These are phyloP conservation scores for Silene noctiflora DNA, from an alignment of 179 eudicot species.

Conservation along the genomic window DNA sequence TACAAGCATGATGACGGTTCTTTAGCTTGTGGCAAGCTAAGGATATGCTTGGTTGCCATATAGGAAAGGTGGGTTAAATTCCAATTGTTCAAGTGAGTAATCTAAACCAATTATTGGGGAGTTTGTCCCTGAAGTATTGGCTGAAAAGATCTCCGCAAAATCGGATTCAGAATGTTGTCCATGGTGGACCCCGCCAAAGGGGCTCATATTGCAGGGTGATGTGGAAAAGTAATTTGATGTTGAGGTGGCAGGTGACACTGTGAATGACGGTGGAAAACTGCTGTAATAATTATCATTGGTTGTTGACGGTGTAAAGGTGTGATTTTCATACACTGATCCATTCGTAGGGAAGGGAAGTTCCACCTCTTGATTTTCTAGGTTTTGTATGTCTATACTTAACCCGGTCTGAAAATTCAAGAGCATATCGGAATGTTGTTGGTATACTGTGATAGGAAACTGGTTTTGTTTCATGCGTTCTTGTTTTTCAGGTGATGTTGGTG, in stretches of 20 bases:
- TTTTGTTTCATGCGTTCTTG: slow-evolving; percentile 32
- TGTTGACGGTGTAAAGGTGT: slow-evolving; percentile 29
- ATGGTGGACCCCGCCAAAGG: slow-evolving; percentile 34
- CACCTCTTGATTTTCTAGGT: slow-evolving; percentile 33
- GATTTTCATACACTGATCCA: slow-evolving; percentile 33
- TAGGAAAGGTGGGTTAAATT: slow-evolving; percentile 43
- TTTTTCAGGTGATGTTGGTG: slow-evolving; percentile 44
- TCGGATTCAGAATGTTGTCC: slow-evolving; percentile 47
- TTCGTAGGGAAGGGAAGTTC: slow-evolving; percentile 40
- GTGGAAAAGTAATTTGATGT: slow-evolving; percentile 52
- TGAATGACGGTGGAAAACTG: slow-evolving; percentile 34
- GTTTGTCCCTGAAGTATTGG: slow-evolving; percentile 60
- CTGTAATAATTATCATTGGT: slow-evolving; percentile 30
- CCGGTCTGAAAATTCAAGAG: slow-evolving; percentile 43
- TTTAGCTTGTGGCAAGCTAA: slow-evolving; percentile 18
- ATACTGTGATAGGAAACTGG: slow-evolving; percentile 17
- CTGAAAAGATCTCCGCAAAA: slow-evolving; percentile 47
- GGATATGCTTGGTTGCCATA: slow-evolving; percentile 45
- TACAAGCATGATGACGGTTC: slow-evolving; percentile 10
- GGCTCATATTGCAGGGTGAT: slow-evolving; percentile 45
- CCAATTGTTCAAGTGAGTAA: slow-evolving; percentile 42
- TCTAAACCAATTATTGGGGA: slow-evolving; percentile 60
- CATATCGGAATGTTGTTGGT: slow-evolving; percentile 32
- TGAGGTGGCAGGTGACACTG: slow-evolving; percentile 55
- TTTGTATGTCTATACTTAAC: slow-evolving; percentile 39